A percentile compares a stretch with the other conserved stretches of the same genome.
phyloP scores from a whole-genome alignment of 768 basidiomycete species.

The Tricholoma sp. region DNA sequence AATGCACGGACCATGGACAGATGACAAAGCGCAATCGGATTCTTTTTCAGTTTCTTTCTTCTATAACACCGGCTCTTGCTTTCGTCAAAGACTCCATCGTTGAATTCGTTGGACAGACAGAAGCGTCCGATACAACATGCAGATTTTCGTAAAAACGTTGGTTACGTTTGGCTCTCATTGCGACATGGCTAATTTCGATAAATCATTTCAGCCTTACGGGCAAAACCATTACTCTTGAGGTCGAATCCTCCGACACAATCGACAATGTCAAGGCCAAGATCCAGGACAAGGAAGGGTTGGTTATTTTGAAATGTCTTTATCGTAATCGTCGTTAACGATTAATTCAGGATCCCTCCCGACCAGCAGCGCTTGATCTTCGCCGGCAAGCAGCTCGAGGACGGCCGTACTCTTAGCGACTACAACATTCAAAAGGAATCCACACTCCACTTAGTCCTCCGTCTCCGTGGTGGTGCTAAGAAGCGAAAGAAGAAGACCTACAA shows the following conservation, averaged over 20 bases:
- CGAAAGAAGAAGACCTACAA: slow-evolving; percentile 99
- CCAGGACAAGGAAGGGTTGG: slow-evolving; percentile 94
- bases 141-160: slow-evolving; percentile 97
- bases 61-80: slow-evolving; percentile 49
- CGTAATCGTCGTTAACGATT: slow-evolving; percentile 6
- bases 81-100: slow-evolving; percentile 94
- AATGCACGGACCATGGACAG: slow-evolving; percentile 41
- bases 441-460: slow-evolving; percentile 93
- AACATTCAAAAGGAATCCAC: slow-evolving; percentile 99
- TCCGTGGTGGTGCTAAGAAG: slow-evolving; percentile 99
- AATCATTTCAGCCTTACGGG: slow-evolving; percentile 76
- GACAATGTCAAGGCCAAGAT: slow-evolving; percentile 98
- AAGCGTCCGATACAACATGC: slow-evolving; percentile 75
- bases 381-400: slow-evolving; percentile 99
- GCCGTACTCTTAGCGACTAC: slow-evolving; percentile 91
- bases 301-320: slow-evolving; percentile 5
- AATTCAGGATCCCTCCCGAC: slow-evolving; percentile 76
- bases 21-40: slow-evolving; percentile 30
- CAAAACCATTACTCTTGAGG: slow-evolving; percentile 98
- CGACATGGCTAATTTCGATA: not conserved
- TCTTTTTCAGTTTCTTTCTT: slow-evolving; percentile 14
- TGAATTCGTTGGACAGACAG: slow-evolving; percentile 85
- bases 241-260: slow-evolving; percentile 95
- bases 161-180: slow-evolving; percentile 22
- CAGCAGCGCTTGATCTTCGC: slow-evolving; percentile 99